Evolutionary conservation across 371 early-diverging fungal genomes (phyloP).

Genomic region (Zychaea mexicana): DNA sequence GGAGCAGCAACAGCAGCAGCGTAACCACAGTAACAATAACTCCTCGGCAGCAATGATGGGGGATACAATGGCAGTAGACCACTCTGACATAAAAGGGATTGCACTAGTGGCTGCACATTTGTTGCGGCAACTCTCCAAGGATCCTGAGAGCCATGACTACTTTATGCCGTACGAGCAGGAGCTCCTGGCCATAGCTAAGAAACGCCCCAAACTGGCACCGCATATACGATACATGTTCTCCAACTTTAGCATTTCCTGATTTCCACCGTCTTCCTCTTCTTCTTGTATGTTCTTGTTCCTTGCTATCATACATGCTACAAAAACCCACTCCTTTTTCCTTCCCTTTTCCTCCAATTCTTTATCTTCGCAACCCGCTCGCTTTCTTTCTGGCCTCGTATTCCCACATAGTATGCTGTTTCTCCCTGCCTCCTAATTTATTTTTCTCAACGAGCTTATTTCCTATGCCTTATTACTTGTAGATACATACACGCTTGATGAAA

Average conservation of each 20-base stretch:
- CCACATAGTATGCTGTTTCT: too few relatives aligned
- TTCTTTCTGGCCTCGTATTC: too few relatives aligned
- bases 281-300: neutral
- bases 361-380: too few relatives aligned
- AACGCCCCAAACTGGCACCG: constrained; percentile 37
- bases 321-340: too few relatives aligned
- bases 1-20: constrained; percentile 3
- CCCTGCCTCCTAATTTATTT: neutral
- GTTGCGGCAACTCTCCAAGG: constrained; percentile 66
- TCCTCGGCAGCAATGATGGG: neutral
- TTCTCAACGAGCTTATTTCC: neutral
- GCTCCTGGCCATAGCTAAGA: constrained; percentile 33
- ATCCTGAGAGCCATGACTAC: constrained; percentile 50
- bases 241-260: constrained; percentile 4
- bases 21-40: neutral
- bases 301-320: too few relatives aligned
- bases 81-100: constrained; percentile 62
- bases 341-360: neutral
- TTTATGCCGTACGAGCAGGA: constrained; percentile 66
- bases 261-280: neutral
- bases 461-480: neutral
- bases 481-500: too few relatives aligned
- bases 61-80: constrained; percentile 10
- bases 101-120: constrained; percentile 70
- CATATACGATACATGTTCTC: constrained; percentile 23